Evolutionary conservation across 805 yeast genomes (phyloP), one percentile per base, ranked within the genome.

Genomic region (Pichia manshurica): DNA sequence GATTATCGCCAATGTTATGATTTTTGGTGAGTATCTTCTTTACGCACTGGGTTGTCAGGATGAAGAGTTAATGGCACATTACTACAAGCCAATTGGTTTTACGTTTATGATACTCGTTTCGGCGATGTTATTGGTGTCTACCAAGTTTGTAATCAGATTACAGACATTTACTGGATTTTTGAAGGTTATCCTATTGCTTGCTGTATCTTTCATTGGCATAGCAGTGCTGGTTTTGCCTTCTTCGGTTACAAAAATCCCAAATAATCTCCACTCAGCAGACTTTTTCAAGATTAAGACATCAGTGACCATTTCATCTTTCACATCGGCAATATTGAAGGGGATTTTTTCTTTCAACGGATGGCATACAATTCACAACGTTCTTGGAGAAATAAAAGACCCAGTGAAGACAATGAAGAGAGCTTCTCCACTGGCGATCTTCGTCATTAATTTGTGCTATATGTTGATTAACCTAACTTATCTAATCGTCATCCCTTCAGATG

Each of bases 151-250:
- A 0, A 73, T 84, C 1, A 58, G 64, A 15, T 66, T 82, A 13
- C 89, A 84, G 58, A 84, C 83, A 55, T 50, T 76, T 12, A 62
- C 84, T 3, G 91, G 93, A 0, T 71, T 71, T 7, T 56, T 84
- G 58, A 85, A 85, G 59, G 59, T 85, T 41, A 58, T 67, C 3
- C 63, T 84, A 28, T 69, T 84, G 36, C 71, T 63, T 0, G 60
- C 81, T 1, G 77, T 84, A 72, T 69, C 79, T 2, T 43, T 72
- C 4, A 75, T 84, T 0, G 87, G 90, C 0, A 16, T 81, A 2
- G 82, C 79, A 55, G 81, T 77, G 4, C 52, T 78, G n/a, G 34
- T 70, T 1, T 53, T 77, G n/a, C 85, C 78, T n/a, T 57, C 63
- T 37, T 68, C 66, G 0, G 34, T 68, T 3, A 71, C 77, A 0